phyloP scores from a whole-genome alignment of 2,329 filamentous ascomycete genomes.

The Cercospora zeina region DNA sequence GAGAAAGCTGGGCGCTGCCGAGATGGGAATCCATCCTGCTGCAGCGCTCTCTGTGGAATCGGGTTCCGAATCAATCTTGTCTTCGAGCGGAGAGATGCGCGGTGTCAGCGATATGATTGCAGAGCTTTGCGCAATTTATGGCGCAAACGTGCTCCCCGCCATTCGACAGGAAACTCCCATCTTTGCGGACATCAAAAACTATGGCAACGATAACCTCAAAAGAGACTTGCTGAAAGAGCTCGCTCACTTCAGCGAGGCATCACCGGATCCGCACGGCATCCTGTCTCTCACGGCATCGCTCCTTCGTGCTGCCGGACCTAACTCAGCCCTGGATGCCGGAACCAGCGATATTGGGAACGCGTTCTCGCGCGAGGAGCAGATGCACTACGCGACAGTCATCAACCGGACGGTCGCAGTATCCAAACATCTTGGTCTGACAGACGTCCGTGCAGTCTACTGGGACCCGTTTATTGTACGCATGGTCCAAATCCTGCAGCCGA shows the following conservation, averaged over 20 bases:
- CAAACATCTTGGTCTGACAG: slow-evolving; percentile 67
- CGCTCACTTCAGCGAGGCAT: slow-evolving; percentile 87
- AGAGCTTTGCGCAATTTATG: slow-evolving; percentile 34
- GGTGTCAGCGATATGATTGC: slow-evolving; percentile 34
- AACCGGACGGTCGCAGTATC: slow-evolving; percentile 78
- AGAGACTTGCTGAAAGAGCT: slow-evolving; percentile 85
- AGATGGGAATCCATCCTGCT: slow-evolving; percentile 91
- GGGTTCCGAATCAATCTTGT: slow-evolving; percentile 29
- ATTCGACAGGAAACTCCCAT: slow-evolving; percentile 10
- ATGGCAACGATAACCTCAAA: slow-evolving; percentile 78
- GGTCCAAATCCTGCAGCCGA: slow-evolving; percentile 63
- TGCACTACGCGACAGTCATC: slow-evolving; percentile 80
- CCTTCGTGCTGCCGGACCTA: slow-evolving; percentile 74
- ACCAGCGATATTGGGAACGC: slow-evolving; percentile 15
- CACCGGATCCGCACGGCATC: slow-evolving; percentile 90
- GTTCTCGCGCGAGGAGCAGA: slow-evolving; percentile 70
- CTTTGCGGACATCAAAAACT: slow-evolving; percentile 44
- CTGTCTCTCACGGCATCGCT: slow-evolving; percentile 82
- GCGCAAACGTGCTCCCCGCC: slow-evolving; percentile 26
- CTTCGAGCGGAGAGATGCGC: slow-evolving; percentile 28
- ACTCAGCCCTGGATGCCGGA: slow-evolving; percentile 34
- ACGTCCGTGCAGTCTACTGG: slow-evolving; percentile 85
- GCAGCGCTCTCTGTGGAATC: slow-evolving; percentile 77
- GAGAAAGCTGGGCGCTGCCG: slow-evolving; percentile 88
- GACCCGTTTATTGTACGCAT: slow-evolving; percentile 89